Evolutionary conservation across 495 filamentous ascomycete species (phyloP), one percentile per base, ranked within the genome.

Genomic region (Lentithecium fluviatile): DNA sequence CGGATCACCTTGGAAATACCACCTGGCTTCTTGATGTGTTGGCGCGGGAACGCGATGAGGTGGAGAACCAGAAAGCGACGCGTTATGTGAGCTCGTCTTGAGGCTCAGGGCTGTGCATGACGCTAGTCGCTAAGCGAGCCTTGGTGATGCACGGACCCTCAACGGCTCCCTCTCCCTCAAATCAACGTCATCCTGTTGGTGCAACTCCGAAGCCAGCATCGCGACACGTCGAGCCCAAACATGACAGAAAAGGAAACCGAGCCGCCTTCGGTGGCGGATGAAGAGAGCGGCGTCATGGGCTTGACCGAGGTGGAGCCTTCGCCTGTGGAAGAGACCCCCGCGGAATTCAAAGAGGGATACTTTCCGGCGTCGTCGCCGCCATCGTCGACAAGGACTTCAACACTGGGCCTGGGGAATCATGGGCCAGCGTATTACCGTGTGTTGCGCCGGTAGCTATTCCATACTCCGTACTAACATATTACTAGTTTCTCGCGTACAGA

Each of bases 281-380:
- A 17, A 19, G 56, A 59, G 21, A 67, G 62, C 11, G 34, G 56
- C 10, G 6, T 61, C 34, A 72, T 83, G 34, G 89, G 86, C 25
- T 82, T 96, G 65, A 79, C 87, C 52, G 83, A 91, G 57, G 76
- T 96, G 25, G 91, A 95, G 43, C 91, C 91, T 10, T 83, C 85
- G 10, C 91, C 91, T 0, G 87, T 95, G 26, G 87, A 92, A 12
- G 83, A 85, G 36, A 75, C 65, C 4, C 81, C 80, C 10, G 73
- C 78, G 0, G 75, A 80, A 17, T 65, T 77, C 21, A 74, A 70
- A 50, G 83, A 87, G 37, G 80, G 81, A 58, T 86, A 86, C 52
- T 78, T 85, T 45, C 77, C 79, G 43, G 36, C 38, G 24, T 66
- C 58, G 57, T 58, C 50, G n/a, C 55, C 46, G 29, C 29, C 62